Evolutionary conservation across 2,329 filamentous ascomycete species (phyloP).

Genomic region (Rhynchosporium secalis): DNA sequence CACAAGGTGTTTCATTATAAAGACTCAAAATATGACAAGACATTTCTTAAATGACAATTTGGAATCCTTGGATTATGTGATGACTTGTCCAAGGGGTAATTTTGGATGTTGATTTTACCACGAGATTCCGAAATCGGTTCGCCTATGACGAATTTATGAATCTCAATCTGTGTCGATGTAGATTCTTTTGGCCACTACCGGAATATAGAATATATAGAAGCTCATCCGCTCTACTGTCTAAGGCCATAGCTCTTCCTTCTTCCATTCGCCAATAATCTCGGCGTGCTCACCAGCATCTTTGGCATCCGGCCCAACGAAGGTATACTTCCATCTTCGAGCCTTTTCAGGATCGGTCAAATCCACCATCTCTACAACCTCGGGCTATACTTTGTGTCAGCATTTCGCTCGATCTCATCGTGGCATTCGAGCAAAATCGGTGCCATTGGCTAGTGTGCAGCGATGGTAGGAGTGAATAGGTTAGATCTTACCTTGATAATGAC

Average conservation of each 20-base stretch:
- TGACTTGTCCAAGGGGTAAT: too few relatives aligned
- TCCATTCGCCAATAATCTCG: constrained; percentile 55
- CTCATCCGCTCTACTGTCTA: constrained; percentile 9
- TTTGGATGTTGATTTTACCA: too few relatives aligned
- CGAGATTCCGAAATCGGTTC: too few relatives aligned
- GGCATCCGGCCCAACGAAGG: constrained; percentile 48
- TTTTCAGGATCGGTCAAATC: constrained; percentile 61
- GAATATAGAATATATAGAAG: not conserved
- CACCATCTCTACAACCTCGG: constrained; percentile 65
- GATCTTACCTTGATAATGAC: constrained; percentile 67
- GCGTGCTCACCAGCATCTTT: constrained; percentile 45
- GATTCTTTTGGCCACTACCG: not conserved
- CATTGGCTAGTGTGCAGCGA: not conserved
- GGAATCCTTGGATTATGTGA: too few relatives aligned
- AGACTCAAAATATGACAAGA: too few relatives aligned
- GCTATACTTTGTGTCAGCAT: constrained; percentile 36
- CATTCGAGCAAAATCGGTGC: not conserved
- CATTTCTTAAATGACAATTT: too few relatives aligned
- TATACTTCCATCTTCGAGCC: constrained; percentile 58
- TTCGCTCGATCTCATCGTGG: not conserved
- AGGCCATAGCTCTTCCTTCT: constrained; percentile 40
- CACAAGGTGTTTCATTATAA: too few relatives aligned
- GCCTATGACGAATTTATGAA: too few relatives aligned
- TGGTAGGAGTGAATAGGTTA: not conserved
- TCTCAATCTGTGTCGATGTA: not conserved